phyloP scores from a whole-genome alignment of 2,329 filamentous ascomycete genomes.

The Stagonosporopsis cucurbitacearum region DNA sequence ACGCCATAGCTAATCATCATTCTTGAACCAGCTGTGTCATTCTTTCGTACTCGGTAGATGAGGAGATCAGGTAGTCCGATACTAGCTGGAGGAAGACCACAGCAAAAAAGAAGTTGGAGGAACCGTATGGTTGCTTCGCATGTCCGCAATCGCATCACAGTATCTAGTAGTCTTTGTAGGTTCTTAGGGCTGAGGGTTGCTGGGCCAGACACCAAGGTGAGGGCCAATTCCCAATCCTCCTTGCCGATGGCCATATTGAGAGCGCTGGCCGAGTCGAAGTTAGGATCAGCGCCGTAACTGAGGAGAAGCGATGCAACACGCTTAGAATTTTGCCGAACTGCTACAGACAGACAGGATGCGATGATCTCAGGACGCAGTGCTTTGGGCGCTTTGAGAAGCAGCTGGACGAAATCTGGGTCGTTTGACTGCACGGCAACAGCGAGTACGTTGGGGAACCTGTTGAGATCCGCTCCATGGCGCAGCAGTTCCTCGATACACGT shows the following conservation, averaged over 20 bases:
- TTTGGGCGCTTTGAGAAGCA: slow-evolving; percentile 44
- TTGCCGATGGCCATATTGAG: slow-evolving; percentile 41
- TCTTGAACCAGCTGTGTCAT: slow-evolving; percentile 38
- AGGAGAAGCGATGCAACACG: slow-evolving; percentile 39
- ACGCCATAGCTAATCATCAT: slow-evolving; percentile 40
- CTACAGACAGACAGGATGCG: slow-evolving; percentile 41
- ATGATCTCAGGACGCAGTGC: slow-evolving; percentile 38
- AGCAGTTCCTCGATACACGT: slow-evolving; percentile 43
- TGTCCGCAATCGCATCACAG: slow-evolving; percentile 38
- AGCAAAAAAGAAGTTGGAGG: slow-evolving; percentile 44
- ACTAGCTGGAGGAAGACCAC: slow-evolving; percentile 38
- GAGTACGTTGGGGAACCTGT: slow-evolving; percentile 40
- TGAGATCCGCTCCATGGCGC: slow-evolving; percentile 44
- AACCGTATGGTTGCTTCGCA: slow-evolving; percentile 37
- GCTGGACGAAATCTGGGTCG: slow-evolving; percentile 38
- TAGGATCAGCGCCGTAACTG: slow-evolving; percentile 45
- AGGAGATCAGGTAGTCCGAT: slow-evolving; percentile 39
- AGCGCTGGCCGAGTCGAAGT: slow-evolving; percentile 43
- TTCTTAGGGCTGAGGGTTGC: slow-evolving; percentile 31
- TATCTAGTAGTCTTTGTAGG: slow-evolving; percentile 39
- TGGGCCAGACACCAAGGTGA: slow-evolving; percentile 39
- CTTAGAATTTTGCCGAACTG: slow-evolving; percentile 43
- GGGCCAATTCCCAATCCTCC: slow-evolving; percentile 38
- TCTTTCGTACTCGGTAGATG: slow-evolving; percentile 35
- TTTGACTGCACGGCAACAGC: slow-evolving; percentile 41